These are phyloP conservation scores for Fusarium haematococcum DNA, from an alignment of 2,329 filamentous ascomycete species.

Conservation along the genomic window DNA sequence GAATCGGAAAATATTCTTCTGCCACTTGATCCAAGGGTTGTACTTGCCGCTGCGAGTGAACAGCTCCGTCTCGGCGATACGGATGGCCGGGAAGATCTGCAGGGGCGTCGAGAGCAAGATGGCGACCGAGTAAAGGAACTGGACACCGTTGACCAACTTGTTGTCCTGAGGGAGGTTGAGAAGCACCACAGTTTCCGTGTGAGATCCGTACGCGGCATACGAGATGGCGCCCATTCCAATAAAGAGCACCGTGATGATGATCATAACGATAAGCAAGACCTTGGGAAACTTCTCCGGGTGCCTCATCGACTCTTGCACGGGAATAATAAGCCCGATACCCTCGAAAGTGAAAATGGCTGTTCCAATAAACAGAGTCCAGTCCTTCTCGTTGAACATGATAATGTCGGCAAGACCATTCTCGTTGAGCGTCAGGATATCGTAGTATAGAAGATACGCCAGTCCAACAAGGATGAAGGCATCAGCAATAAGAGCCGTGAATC, in stretches of 20 bases:
- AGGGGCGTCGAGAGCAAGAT: conserved; percentile 95
- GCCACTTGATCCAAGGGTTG: conserved; percentile 99
- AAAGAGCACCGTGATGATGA: conserved; percentile 93
- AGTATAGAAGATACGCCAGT: conserved; percentile 94
- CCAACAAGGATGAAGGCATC: conserved; percentile 95
- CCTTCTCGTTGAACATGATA: conserved; percentile 86
- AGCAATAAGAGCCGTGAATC: conserved; percentile 92
- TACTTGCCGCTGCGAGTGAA: conserved; percentile 97
- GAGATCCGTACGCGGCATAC: conserved; percentile 94
- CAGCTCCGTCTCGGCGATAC: conserved; percentile 93
- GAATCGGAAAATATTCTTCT: conserved; percentile 98
- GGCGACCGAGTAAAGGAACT: conserved; percentile 97
- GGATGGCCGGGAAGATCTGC: conserved; percentile 97
- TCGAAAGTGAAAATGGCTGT: conserved; percentile 99
- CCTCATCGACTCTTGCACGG: conserved; percentile 97
- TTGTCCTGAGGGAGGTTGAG: conserved; percentile 96
- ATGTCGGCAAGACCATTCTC: conserved; percentile 85
- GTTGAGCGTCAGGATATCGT: conserved; percentile 87
- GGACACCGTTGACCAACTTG: conserved; percentile 94
- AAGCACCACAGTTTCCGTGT: conserved; percentile 95
- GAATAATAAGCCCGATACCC: conserved; percentile 96
- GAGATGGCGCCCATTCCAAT: conserved; percentile 91
- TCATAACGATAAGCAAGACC: conserved; percentile 91
- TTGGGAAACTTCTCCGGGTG: conserved; percentile 89
- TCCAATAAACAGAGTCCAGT: conserved; percentile 98